A percentile compares a stretch with the other conserved stretches of the same genome.
Conservation (phyloP, 306 rosid genomes). For the Carpinus fangiana region DNA sequence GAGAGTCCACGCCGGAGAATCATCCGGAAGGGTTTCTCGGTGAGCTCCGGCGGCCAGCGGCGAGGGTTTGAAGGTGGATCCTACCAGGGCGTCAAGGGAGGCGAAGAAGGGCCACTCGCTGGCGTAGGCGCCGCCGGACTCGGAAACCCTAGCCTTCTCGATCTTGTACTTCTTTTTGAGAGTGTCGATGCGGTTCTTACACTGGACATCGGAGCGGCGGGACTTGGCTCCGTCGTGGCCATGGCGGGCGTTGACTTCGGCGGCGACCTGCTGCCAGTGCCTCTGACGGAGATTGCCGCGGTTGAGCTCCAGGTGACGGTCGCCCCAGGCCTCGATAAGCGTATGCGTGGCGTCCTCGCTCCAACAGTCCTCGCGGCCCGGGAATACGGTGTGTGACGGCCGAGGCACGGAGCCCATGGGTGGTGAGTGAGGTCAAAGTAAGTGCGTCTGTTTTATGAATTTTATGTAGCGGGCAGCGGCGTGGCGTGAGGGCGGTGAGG, state of each 20-base stretch:
- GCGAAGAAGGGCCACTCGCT: conserved; percentile 59
- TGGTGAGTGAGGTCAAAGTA: background rate
- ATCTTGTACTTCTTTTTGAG: conserved; percentile 74
- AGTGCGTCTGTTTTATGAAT: too few relatives aligned
- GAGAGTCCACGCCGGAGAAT: conserved; percentile 36
- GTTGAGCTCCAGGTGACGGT: conserved; percentile 48
- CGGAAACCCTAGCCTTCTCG: conserved; percentile 63
- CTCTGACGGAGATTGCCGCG: conserved; percentile 63
- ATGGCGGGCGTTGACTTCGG: conserved; percentile 56
- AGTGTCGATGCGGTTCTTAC: conserved; percentile 74
- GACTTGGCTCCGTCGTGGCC: conserved; percentile 32
- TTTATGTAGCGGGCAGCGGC: conserved; percentile 12
- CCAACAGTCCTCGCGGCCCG: conserved; percentile 70
- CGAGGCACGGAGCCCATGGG: conserved; percentile 22
- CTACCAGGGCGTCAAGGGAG: conserved; percentile 53
- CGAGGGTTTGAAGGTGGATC: conserved; percentile 37
- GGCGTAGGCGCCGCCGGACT: conserved; percentile 37
- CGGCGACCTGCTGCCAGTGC: conserved; percentile 74
- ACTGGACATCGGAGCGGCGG: conserved; percentile 62
- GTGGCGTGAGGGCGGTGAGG: background rate
- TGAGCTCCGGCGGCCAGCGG: conserved; percentile 32
- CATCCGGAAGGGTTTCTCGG: conserved; percentile 14
- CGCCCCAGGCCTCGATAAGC: conserved; percentile 78
- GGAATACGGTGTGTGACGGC: conserved; percentile 29
- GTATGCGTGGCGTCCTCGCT: conserved; percentile 62